Percentiles rank a stretch among this genome's conserved stretches.
Conservation (phyloP, 2,329 filamentous ascomycete species). For the Diaporthe sp. region DNA sequence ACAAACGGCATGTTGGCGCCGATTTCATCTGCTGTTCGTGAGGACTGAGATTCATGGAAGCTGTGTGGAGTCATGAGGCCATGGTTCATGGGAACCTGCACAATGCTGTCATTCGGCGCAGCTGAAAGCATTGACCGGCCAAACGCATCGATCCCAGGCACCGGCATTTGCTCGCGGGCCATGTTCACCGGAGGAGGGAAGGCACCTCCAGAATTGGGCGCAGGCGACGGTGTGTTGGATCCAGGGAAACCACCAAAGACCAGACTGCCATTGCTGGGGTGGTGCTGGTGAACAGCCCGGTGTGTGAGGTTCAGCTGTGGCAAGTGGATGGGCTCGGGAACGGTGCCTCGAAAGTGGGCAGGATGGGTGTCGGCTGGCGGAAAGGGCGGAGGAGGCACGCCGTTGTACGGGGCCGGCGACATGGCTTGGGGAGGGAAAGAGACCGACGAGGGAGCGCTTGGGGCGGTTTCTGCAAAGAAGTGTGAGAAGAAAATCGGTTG, state of each 20-base stretch:
- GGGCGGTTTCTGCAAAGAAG: slow-evolving; percentile 25
- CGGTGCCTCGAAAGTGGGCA: slow-evolving; percentile 36
- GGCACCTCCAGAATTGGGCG: slow-evolving; percentile 62
- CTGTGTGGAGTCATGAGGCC: slow-evolving; percentile 71
- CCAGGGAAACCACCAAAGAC: slow-evolving; percentile 69
- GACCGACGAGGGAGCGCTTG: slow-evolving; percentile 36
- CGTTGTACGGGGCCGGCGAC: slow-evolving; percentile 36
- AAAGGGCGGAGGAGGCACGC: slow-evolving; percentile 43
- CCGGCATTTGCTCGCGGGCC: slow-evolving; percentile 42
- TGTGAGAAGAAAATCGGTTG: slow-evolving; percentile 8
- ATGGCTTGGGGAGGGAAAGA: slow-evolving; percentile 27
- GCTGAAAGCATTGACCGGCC: slow-evolving; percentile 53
- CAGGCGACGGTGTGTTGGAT: slow-evolving; percentile 72
- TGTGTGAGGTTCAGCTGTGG: slow-evolving; percentile 48
- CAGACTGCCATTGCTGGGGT: slow-evolving; percentile 68
- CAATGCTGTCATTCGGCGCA: slow-evolving; percentile 53
- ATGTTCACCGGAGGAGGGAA: slow-evolving; percentile 59
- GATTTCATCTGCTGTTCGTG: slow-evolving; percentile 57
- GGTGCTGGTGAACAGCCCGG: slow-evolving; percentile 63
- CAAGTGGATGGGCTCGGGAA: slow-evolving; percentile 38
- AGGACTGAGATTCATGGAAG: slow-evolving; percentile 73
- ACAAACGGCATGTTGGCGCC: slow-evolving; percentile 18
- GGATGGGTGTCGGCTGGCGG: slow-evolving; percentile 35
- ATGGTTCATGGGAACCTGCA: slow-evolving; percentile 54
- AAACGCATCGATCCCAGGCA: slow-evolving; percentile 54